Evolutionary conservation across 2,329 filamentous ascomycete species (phyloP).

Genomic region (Myriangium duriaei): DNA sequence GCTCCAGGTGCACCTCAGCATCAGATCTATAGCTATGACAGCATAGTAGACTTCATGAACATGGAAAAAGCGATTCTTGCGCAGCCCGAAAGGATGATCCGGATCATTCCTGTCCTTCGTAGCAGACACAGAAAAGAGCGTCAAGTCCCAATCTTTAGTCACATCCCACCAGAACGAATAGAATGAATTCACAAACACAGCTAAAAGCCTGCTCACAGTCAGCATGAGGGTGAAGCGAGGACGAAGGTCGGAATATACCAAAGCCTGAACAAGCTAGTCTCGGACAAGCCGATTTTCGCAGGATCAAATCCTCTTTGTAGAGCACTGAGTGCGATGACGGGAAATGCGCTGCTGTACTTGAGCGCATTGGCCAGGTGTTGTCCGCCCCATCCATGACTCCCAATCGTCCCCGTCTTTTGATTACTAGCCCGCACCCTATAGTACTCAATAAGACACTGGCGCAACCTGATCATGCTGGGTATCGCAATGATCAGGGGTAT

Average conservation of each 20-base stretch:
- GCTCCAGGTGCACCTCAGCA: conserved; percentile 81
- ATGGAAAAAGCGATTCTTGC: conserved; percentile 60
- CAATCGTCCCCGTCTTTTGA: conserved; percentile 29
- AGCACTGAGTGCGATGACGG: conserved; percentile 71
- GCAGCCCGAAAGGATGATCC: conserved; percentile 64
- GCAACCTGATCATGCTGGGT: conserved; percentile 73
- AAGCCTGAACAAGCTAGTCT: conserved; percentile 42
- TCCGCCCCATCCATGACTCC: conserved; percentile 57
- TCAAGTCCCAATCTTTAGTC: conserved; percentile 90
- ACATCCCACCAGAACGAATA: conserved; percentile 99
- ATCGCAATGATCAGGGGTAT: conserved; percentile 76
- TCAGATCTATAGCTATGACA: conserved; percentile 65
- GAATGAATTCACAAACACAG: conserved; percentile 68
- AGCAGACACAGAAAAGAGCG: conserved; percentile 53
- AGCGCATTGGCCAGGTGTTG: conserved; percentile 86
- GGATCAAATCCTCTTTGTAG: conserved; percentile 54
- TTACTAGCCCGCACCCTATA: conserved; percentile 51
- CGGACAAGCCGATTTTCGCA: conserved; percentile 38
- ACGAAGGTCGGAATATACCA: conserved; percentile 31
- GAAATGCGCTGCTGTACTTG: conserved; percentile 91
- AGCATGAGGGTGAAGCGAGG: too few species aligned
- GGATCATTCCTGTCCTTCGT: conserved; percentile 44
- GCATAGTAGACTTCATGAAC: conserved; percentile 66
- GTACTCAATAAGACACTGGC: conserved; percentile 88
- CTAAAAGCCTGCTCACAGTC: conserved; percentile 48